Evolutionary conservation across 805 yeast genomes (phyloP).

Genomic region (Monosporozyma yasuniensis): DNA sequence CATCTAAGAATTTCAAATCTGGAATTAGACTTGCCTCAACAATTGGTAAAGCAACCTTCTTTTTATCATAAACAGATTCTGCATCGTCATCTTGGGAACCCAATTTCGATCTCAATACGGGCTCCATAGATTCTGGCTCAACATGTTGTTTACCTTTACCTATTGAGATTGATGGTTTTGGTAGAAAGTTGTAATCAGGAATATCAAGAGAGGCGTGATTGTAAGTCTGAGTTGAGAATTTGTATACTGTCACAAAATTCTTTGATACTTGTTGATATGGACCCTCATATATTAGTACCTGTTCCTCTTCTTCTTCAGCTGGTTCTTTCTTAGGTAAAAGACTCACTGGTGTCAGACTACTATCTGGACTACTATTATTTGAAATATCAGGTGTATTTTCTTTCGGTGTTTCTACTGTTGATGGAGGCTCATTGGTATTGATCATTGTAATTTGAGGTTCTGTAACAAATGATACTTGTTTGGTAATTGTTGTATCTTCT

Average conservation of each 20-base stretch:
- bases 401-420: constrained; percentile 4
- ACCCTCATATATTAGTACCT: constrained; percentile 42
- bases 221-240: neutral
- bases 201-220: neutral
- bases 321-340: constrained; percentile 2
- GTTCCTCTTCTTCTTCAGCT: constrained; percentile 10
- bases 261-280: constrained; percentile 56
- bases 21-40: constrained; percentile 39
- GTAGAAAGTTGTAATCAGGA: constrained; percentile 2
- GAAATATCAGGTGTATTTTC: constrained; percentile 3
- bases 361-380: neutral
- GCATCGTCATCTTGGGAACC: neutral
- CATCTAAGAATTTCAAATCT: constrained; percentile 26
- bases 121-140: neutral
- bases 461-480: constrained; percentile 18
- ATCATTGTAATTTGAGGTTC: constrained; percentile 14
- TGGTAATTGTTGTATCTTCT: constrained; percentile 2
- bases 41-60: neutral
- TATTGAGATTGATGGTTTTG: neutral
- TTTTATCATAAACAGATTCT: neutral
- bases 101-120: constrained; percentile 1
- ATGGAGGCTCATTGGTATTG: constrained; percentile 9
- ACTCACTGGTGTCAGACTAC: constrained; percentile 1
- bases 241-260: constrained; percentile 36
- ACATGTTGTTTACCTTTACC: neutral